phyloP scores from a whole-genome alignment of 2,329 filamentous ascomycete genomes.

The Zelopaecilomyces penicillatus region DNA sequence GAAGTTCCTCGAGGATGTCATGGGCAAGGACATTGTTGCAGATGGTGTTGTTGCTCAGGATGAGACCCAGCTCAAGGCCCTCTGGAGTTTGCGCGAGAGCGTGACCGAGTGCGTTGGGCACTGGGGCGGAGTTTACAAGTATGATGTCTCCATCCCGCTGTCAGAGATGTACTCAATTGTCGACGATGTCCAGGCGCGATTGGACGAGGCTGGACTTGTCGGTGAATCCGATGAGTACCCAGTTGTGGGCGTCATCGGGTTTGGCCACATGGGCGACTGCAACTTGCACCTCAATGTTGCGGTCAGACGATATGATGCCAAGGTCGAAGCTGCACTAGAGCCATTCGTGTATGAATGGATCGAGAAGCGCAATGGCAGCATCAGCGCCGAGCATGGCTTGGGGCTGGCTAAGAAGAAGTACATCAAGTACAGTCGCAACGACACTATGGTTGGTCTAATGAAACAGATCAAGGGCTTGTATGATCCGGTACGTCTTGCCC shows the following conservation, averaged over 20 bases:
- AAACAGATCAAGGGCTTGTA: slow-evolving; percentile 90
- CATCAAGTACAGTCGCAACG: slow-evolving; percentile 84
- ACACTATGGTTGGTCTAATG: slow-evolving; percentile 85
- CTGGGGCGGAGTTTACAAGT: slow-evolving; percentile 95
- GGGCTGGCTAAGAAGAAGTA: slow-evolving; percentile 94
- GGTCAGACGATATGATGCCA: slow-evolving; percentile 73
- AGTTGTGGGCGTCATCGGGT: slow-evolving; percentile 85
- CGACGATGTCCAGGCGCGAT: slow-evolving; percentile 67
- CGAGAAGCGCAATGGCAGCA: slow-evolving; percentile 75
- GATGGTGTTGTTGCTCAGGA: slow-evolving; percentile 92
- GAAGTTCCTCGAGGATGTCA: slow-evolving; percentile 81
- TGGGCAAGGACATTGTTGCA: slow-evolving; percentile 75
- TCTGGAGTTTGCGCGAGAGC: slow-evolving; percentile 92
- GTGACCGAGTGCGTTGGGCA: slow-evolving; percentile 84
- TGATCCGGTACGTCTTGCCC: slow-evolving; percentile 65
- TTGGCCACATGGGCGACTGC: slow-evolving; percentile 95
- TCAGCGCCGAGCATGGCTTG: slow-evolving; percentile 92
- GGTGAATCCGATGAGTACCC: slow-evolving; percentile 68
- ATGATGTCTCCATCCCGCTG: slow-evolving; percentile 91
- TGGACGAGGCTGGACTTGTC: slow-evolving; percentile 67
- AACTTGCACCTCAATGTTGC: slow-evolving; percentile 92
- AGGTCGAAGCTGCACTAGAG: slow-evolving; percentile 79
- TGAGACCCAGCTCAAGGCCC: slow-evolving; percentile 74
- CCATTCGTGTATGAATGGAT: slow-evolving; percentile 99
- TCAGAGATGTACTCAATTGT: slow-evolving; percentile 81